Base-by-base conservation (phyloP, 2,329 filamentous ascomycete species). In the Colletotrichum viniferum region DNA sequence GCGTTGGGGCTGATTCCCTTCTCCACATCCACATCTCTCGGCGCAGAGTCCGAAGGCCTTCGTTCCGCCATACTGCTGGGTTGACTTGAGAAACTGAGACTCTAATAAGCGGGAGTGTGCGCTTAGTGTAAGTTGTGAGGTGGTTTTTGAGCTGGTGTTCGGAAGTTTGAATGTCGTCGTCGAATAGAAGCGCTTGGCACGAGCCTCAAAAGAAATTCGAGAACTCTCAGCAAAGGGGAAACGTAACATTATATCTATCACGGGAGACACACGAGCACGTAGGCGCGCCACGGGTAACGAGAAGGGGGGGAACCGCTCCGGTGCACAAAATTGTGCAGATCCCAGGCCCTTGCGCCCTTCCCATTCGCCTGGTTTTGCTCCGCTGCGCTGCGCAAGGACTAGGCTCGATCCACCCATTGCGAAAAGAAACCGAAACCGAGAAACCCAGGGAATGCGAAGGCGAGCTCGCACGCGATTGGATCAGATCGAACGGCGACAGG, bases 311-410 rank as follows among this genome's bases (percentile, higher is more conserved):
- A 5, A 32, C 56, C 8, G 24, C 10, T 48, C 34, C n/a, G 16
- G 7, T 70, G 66, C 71, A 74, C 71, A 69, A 74, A 70, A 74
- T 63, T 73, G 43, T 73, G 71, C 71, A 63, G 16, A 4, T 13
- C 5, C 18, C 21, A 18, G 21, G 60, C 13, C 34, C 48, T 34
- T 58, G 32, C 43, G 34, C 48, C 24, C 24, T 24, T 56, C 48
- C 60, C 26, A 34, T 48, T 56, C 28, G 56, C n/a, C 61, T 34
- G 69, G 68, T 28, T 56, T 55, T 34, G 26, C 36, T 61, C 21
- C 52, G 30, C 65, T 18, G 30, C 28, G 62, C 56, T 28, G 18
- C 38, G 43, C 56, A 14, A 12, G 43, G 43, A 7, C 52, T 58
- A 52, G 55, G 18, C 67, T 32, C 60, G 34, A 66, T 65, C 28